These are phyloP conservation scores for Yarrowia bubula DNA, from an alignment of 805 yeast genomes.

Conservation along the genomic window DNA sequence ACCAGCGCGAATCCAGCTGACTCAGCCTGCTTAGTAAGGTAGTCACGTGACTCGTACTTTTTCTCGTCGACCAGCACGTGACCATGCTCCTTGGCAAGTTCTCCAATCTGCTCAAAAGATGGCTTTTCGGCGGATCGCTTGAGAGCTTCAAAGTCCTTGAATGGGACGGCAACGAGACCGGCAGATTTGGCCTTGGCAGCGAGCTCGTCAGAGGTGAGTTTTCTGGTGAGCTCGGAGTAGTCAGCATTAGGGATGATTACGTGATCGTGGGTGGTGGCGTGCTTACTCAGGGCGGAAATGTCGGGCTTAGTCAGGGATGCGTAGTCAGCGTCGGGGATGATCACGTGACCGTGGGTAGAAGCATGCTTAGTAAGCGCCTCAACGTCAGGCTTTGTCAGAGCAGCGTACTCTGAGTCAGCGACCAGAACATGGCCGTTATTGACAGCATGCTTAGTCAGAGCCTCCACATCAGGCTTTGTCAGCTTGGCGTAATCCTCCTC, in stretches of 20 bases:
- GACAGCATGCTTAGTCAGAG: neutral
- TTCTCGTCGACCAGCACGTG: conserved; percentile 31
- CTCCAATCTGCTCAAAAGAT: conserved; percentile 36
- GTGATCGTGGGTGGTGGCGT: conserved; percentile 31
- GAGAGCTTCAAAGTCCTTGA: conserved; percentile 32
- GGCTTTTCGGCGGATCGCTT: conserved; percentile 33
- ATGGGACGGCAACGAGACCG: conserved; percentile 37
- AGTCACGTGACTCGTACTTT: conserved; percentile 1
- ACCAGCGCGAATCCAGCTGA: conserved; percentile 10
- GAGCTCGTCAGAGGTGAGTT: conserved; percentile 6
- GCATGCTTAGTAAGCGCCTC: neutral
- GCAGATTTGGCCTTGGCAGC: conserved; percentile 21
- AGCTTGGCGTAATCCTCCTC: conserved; percentile 5
- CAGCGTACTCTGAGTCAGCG: neutral
- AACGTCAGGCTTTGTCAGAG: neutral
- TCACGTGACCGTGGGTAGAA: neutral
- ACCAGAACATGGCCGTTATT: neutral
- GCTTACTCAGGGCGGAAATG: conserved; percentile 32
- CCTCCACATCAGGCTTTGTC: neutral
- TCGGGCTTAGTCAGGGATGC: conserved; percentile 31
- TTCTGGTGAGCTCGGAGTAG: conserved; percentile 32
- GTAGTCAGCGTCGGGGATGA: neutral
- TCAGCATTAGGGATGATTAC: conserved; percentile 16
- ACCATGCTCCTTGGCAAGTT: conserved; percentile 33
- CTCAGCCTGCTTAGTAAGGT: neutral